Evolutionary conservation across 352 stramenopile genomes (phyloP), one percentile per base, ranked within the genome.

Genomic region (Phytophthora constricta): DNA sequence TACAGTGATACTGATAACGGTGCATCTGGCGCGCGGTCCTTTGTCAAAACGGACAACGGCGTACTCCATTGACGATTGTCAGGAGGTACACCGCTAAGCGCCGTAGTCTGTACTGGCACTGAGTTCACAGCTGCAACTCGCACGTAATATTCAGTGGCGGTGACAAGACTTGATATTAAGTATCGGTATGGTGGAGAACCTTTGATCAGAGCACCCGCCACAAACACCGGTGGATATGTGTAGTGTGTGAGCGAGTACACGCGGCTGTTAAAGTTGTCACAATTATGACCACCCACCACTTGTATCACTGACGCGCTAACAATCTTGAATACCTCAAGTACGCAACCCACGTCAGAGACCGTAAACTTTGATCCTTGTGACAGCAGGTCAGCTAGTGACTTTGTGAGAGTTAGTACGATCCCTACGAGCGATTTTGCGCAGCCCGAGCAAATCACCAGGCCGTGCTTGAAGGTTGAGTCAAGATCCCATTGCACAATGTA

Each of bases 61-160:
- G 82, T 87, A 26, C 90, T 97, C 95, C 96, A 99, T 61, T 97
- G 89, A 19, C 93, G 94, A 62, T 98, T 98, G 62, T 98, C 78
- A 10, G 83, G 84, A 13, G 90, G 82, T 27, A 87, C 86, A 11
- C 87, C 87, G 46, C 76, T 76, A 11, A 95, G 72, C 23, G 95
- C 77, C 49, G 98, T 87, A 52, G 82, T 66, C 73, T 98, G 93
- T 14, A 90, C 73, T 1, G 80, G 80, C 23, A 99, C 90, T 9
- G 82, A 89, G 74, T 98, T 98, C 10, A 89, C 68, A 16, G 95
- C 95, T 3, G 93, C 90, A 25, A 99, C 86, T 4, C 95, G 84
- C 2, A 98, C 86, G 72, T 91, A 98, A 70, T 99, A 99, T 23
- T 76, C 84, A 41, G 80, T 91, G 17, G 59, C 67, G 2, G 81